Base-by-base conservation (phyloP, 306 rosid species). In the Quercus agrifolia region DNA sequence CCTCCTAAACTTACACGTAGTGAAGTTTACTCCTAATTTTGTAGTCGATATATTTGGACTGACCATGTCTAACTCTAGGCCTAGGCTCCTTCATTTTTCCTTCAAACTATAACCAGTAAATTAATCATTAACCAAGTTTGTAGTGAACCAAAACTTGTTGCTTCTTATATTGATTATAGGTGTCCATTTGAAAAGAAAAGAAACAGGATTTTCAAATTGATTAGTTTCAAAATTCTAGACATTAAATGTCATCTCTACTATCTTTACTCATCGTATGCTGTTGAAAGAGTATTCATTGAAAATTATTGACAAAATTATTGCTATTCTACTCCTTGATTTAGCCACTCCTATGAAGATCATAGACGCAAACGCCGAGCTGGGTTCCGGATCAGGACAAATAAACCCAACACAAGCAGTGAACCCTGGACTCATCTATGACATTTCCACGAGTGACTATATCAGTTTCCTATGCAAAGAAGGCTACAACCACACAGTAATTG, bases 361-460 rank as follows among this genome's bases (percentile, higher is more conserved):
- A 62, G 91, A 68, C 38, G 25, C 27, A n/a, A 59, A 55, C 27
- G 83, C 81, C 1, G 88, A 76, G 80, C 83, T 91, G 27, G 91
- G 88, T 38, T 18, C 81, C 2, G 97, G 98, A 31, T 86, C 98
- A 14, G 98, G 98, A 81, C 91, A 94, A 81, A 83, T 94, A 10
- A 77, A 81, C 38, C 97, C 97, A 3, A 61, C 6, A 14, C 67
- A 62, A 30, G 97, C 97, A 55, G 25, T 79, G 20, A 80, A 89
- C 74, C 97, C 97, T 1, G 97, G 97, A 20, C 89, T 94, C 2
- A 3, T 94, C 14, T 94, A 91, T 73, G 92, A 89, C 81, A 79
- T 88, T 11, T 46, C 80, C 28, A 3, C 51, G 35, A 19, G 56
- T 62, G 77, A 89, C 77, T 94, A 91, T 18, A 27, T 88, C 64